Evolutionary conservation across 2,329 filamentous ascomycete species (phyloP).

Genomic region (Aspergillus hortae): DNA sequence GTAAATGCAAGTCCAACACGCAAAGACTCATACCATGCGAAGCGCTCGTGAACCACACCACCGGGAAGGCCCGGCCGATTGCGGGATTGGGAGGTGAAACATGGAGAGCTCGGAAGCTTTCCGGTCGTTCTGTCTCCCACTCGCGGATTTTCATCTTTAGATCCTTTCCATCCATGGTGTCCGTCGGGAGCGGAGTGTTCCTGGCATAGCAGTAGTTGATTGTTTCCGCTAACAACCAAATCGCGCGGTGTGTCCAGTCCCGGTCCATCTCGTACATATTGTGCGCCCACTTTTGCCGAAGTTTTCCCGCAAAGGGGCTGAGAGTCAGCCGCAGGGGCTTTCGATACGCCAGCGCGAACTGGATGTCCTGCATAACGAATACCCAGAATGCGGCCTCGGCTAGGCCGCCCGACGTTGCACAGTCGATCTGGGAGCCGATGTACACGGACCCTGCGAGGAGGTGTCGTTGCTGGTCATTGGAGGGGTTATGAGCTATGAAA

Average conservation of each 20-base stretch:
- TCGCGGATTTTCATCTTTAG: slow-evolving; percentile 23
- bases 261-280: slow-evolving; percentile 24
- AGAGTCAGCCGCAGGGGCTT: slow-evolving; percentile 30
- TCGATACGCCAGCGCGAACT: slow-evolving; percentile 30
- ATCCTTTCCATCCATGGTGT: slow-evolving; percentile 13
- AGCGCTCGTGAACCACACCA: slow-evolving; percentile 30
- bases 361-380: slow-evolving; percentile 35
- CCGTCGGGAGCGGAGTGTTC: slow-evolving; percentile 16
- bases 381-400: slow-evolving; percentile 35
- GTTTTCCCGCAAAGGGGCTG: slow-evolving; percentile 28
- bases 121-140: slow-evolving; percentile 27
- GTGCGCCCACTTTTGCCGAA: slow-evolving; percentile 26
- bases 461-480: slow-evolving; percentile 32
- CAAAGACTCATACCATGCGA: slow-evolving; percentile 27
- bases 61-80: slow-evolving; percentile 28
- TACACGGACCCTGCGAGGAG: slow-evolving; percentile 35
- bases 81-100: slow-evolving; percentile 23
- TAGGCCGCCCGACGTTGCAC: slow-evolving; percentile 29
- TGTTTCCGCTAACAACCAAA: slow-evolving; percentile 32
- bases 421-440: slow-evolving; percentile 32
- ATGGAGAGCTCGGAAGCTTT: slow-evolving; percentile 29
- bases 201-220: slow-evolving; percentile 31
- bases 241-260: slow-evolving; percentile 31
- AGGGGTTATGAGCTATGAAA: slow-evolving; percentile 26
- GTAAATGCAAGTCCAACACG: neutral